Evolutionary conservation across 768 basidiomycete genomes (phyloP).

Genomic region (Sarcodon aspratus): DNA sequence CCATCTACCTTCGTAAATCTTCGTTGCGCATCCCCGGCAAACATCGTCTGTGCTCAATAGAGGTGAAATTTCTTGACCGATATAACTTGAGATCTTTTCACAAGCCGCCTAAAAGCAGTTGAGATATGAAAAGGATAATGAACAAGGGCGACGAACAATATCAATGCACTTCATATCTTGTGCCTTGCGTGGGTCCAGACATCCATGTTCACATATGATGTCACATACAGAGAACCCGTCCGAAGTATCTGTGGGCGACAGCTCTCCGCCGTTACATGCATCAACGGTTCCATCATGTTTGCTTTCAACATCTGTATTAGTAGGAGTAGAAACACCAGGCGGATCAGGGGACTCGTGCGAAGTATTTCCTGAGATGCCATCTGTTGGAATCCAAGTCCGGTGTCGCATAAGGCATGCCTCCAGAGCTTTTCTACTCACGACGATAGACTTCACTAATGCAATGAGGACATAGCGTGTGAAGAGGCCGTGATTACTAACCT

Average conservation of each 20-base stretch:
- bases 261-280: too few relatives aligned
- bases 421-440: slow-evolving; percentile 51
- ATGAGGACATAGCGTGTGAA: neutral
- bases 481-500: slow-evolving; percentile 26
- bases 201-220: slow-evolving; percentile 52
- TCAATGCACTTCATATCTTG: slow-evolving; percentile 59
- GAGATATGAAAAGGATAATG: neutral
- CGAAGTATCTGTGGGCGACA: neutral
- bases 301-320: too few relatives aligned
- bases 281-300: too few relatives aligned
- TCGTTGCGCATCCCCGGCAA: slow-evolving; percentile 48
- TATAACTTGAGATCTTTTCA: slow-evolving; percentile 23
- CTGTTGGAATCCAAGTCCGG: slow-evolving; percentile 16
- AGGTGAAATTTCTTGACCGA: slow-evolving; percentile 38
- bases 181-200: slow-evolving; percentile 48
- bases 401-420: slow-evolving; percentile 46
- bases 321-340: too few relatives aligned
- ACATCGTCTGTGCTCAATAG: slow-evolving; percentile 36
- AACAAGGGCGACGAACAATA: slow-evolving; percentile 24
- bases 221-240: slow-evolving; percentile 23
- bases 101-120: slow-evolving; percentile 27
- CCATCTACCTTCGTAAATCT: slow-evolving; percentile 43
- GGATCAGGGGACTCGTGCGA: neutral
- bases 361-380: slow-evolving; percentile 5
- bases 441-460: slow-evolving; percentile 34